Base-by-base conservation (phyloP, 495 filamentous ascomycete genomes). In the Aspergillus campestris region DNA sequence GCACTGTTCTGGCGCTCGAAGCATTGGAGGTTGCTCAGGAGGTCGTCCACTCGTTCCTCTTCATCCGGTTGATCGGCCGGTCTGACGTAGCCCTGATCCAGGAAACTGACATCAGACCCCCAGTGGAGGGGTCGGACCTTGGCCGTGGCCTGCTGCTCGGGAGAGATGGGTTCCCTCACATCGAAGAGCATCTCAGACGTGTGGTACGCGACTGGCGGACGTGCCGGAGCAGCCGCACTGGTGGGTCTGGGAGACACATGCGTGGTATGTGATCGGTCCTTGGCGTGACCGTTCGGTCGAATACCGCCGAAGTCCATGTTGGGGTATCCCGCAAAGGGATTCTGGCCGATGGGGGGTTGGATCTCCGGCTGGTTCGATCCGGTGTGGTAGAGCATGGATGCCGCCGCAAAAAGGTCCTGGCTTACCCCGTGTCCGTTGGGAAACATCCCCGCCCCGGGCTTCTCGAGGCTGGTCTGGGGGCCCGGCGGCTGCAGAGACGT, bases 61-160 rank as follows among this genome's bases (percentile, higher is more conserved):
- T 67, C 71, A n/a, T 77, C 73, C 10, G 79, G 74, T 42, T 75
- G 69, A 28, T 72, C 67, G 3, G 73, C 66, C 3, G 63, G 67
- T 7, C 77, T 70, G 11, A 78, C 60, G 52, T 79, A 87, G 12
- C 71, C 73, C 51, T 78, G 72, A 8, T 68, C 64, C 50, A 67
- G 70, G 48, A 87, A 87, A 41, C 68, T 72, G 5, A 70, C 55
- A 61, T 87, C 83, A 0, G 83, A 83, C 13, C 83, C 83, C 72
- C 78, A 87, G 12, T 75, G 77, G 24, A 84, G 60, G 11, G 59
- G 57, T 10, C 65, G 61, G 14, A 55, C 57, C 45, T 69, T 70
- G 7, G 60, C 50, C 24, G 60, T 62, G 8, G 61, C 56, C 48
- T 71, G 69, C 43, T 67, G 64, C 33, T 71, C 69, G 13, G 49